These are phyloP conservation scores for Coemansia sp. DNA, from an alignment of 192 early-diverging fungal species.

Conservation along the genomic window DNA sequence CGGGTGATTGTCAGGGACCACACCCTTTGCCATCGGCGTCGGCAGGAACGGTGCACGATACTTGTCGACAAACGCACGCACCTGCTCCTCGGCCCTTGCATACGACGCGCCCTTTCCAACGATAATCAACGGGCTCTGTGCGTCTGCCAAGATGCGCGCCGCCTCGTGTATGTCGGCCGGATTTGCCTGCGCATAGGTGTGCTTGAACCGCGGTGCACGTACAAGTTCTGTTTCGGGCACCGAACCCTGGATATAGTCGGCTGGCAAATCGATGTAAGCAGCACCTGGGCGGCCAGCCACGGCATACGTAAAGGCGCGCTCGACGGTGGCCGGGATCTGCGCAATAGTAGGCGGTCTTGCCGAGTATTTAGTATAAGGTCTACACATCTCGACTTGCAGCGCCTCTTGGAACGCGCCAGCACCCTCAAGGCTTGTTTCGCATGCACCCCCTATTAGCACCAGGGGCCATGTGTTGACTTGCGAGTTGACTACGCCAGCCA, in stretches of 20 bases:
- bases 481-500: constrained; percentile 69
- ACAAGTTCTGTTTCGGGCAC: background rate
- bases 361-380: constrained; percentile 63
- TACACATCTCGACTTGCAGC: constrained; percentile 63
- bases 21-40: constrained; percentile 73
- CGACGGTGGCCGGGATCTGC: constrained; percentile 57
- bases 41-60: constrained; percentile 69
- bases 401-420: constrained; percentile 74
- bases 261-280: constrained; percentile 67
- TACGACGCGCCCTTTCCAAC: constrained; percentile 77
- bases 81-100: constrained; percentile 62
- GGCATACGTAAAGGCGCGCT: constrained; percentile 57
- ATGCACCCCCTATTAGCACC: constrained; percentile 66
- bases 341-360: constrained; percentile 53
- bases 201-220: background rate
- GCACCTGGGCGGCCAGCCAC: constrained; percentile 65
- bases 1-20: constrained; percentile 63
- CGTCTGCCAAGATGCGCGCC: constrained; percentile 40
- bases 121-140: constrained; percentile 63
- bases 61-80: constrained; percentile 57
- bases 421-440: constrained; percentile 53
- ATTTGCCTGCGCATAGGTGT: constrained; percentile 55
- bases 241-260: constrained; percentile 62
- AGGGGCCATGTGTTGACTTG: constrained; percentile 72
- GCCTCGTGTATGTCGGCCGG: constrained; percentile 48